Evolutionary conservation across 345 rosid species (phyloP).

Genomic region (Corymbia maculata): DNA sequence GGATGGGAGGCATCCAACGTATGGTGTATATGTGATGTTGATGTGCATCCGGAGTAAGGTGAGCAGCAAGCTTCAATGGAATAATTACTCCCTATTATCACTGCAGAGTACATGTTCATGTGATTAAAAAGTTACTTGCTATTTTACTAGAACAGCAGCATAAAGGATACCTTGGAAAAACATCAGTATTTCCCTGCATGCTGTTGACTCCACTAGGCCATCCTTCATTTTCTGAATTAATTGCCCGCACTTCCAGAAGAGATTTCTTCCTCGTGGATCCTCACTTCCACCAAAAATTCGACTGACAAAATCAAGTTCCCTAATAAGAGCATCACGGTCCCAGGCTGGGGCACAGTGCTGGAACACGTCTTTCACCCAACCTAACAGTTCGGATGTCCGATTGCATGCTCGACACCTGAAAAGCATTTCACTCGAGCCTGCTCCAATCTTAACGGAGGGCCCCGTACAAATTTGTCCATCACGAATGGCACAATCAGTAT

Average conservation of each 20-base stretch:
- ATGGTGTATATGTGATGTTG: neutral
- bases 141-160: neutral
- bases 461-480: conserved; percentile 83
- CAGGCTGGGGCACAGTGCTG: conserved; percentile 91
- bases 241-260: conserved; percentile 88
- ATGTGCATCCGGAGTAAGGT: neutral
- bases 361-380: conserved; percentile 98
- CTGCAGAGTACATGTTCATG: neutral
- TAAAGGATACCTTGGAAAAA: conserved; percentile 73
- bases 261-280: conserved; percentile 76
- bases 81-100: neutral
- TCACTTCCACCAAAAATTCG: conserved; percentile 89
- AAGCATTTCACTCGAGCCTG: conserved; percentile 76
- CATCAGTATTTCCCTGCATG: conserved; percentile 64
- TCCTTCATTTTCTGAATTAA: conserved; percentile 76
- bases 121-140: neutral
- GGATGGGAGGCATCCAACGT: neutral
- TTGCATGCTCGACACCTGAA: conserved; percentile 86
- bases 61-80: neutral
- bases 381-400: conserved; percentile 83
- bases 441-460: conserved; percentile 55
- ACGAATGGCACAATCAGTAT: conserved; percentile 92
- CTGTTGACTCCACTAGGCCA: conserved; percentile 58
- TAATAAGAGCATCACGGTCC: conserved; percentile 74
- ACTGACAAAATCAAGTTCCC: conserved; percentile 86